Evolutionary conservation across 192 early-diverging fungal genomes (phyloP).

Genomic region (Thamnidium elegans): DNA sequence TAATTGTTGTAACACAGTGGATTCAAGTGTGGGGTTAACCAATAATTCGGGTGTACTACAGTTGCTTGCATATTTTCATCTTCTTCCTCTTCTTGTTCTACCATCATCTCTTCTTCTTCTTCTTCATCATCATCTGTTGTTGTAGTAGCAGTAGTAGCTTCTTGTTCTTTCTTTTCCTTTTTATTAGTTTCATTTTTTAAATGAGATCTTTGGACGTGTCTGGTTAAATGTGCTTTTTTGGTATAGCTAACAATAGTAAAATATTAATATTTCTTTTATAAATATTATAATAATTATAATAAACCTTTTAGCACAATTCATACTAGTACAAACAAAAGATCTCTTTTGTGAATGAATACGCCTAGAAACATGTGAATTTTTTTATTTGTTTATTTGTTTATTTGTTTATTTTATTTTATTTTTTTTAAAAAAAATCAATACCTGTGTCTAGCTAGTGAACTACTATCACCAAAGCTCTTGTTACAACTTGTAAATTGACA

Average conservation of each 20-base stretch:
- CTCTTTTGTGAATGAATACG: not conserved
- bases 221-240: not conserved
- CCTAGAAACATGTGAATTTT: not conserved
- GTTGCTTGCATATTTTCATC: not conserved
- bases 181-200: not conserved
- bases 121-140: not conserved
- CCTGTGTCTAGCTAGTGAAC: slow-evolving; percentile 69
- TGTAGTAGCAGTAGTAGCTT: not conserved
- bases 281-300: not conserved
- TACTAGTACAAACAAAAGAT: not conserved
- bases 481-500: slow-evolving; percentile 66
- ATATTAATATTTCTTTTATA: not conserved
- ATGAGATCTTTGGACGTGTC: not conserved
- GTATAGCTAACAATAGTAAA: not conserved
- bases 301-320: not conserved
- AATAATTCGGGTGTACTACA: not conserved
- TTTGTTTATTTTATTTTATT: no score
- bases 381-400: not conserved
- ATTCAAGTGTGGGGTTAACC: slow-evolving; percentile 2
- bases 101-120: not conserved
- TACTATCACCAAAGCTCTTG: slow-evolving; percentile 74
- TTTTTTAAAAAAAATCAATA: slow-evolving; percentile 32
- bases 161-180: not conserved
- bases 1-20: not conserved
- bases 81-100: not conserved